phyloP scores from a whole-genome alignment of 2,329 filamentous ascomycete genomes.

The Epicoccum sorghinum region DNA sequence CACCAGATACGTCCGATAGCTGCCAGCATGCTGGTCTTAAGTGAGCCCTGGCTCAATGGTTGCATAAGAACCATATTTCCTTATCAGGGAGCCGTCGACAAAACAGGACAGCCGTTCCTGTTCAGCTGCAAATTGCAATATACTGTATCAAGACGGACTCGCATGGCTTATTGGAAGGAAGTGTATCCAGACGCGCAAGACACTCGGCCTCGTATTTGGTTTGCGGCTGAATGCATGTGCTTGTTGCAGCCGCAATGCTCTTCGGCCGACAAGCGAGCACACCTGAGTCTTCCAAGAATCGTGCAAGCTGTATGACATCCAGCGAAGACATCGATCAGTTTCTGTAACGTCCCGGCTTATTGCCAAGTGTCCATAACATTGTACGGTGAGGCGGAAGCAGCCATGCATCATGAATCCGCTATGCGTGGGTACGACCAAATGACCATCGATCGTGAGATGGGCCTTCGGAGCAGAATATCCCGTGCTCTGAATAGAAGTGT shows the following conservation, averaged over 20 bases:
- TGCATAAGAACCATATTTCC: background rate
- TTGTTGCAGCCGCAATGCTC: slow-evolving; percentile 7
- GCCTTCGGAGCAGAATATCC: slow-evolving; percentile 10
- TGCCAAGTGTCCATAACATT: slow-evolving; percentile 10
- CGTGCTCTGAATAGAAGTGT: background rate
- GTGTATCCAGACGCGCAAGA: background rate
- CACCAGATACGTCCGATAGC: slow-evolving; percentile 6
- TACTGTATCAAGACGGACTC: background rate
- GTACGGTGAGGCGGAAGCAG: slow-evolving; percentile 6
- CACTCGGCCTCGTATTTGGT: slow-evolving; percentile 5
- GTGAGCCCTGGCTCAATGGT: background rate
- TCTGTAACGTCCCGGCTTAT: no score
- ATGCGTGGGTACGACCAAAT: slow-evolving; percentile 5
- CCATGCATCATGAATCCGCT: slow-evolving; percentile 9
- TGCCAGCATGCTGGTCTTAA: slow-evolving; percentile 13
- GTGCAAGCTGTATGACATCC: slow-evolving; percentile 7
- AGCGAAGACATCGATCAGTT: background rate
- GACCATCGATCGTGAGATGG: slow-evolving; percentile 8
- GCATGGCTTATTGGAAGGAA: slow-evolving; percentile 9
- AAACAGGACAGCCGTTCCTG: background rate
- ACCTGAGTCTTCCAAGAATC: slow-evolving; percentile 1
- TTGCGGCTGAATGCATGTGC: slow-evolving; percentile 15
- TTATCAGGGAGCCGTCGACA: background rate
- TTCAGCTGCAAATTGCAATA: slow-evolving; percentile 4
- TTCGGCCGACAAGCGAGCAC: background rate